phyloP scores from a whole-genome alignment of 306 rosid genomes.

The Argentina anserina region DNA sequence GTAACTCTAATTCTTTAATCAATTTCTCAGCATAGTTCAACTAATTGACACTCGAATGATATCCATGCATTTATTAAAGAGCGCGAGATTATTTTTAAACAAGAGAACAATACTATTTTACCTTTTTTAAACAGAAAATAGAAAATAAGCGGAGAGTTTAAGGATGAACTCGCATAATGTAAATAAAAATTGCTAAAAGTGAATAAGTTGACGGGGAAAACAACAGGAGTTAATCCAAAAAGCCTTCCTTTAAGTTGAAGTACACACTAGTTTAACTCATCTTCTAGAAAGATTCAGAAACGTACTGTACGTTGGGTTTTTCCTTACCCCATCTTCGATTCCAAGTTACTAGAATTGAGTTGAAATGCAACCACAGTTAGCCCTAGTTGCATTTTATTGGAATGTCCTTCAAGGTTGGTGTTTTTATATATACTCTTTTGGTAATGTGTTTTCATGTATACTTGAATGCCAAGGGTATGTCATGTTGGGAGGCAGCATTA shows the following conservation, averaged over 20 bases:
- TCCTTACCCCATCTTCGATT: background rate
- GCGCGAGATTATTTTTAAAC: no score
- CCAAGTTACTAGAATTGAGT: background rate
- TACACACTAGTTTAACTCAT: background rate
- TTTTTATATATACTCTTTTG: no score
- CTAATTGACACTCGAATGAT: no score
- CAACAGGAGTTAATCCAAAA: background rate
- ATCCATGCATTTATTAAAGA: no score
- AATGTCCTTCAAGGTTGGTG: conserved; percentile 6
- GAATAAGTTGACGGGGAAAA: background rate
- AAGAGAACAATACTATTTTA: no score
- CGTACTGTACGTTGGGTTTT: background rate
- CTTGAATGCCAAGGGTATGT: background rate
- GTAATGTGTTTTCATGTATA: no score
- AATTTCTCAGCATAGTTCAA: no score
- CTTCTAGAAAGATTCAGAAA: background rate
- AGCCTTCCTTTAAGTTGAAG: background rate
- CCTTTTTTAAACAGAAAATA: no score
- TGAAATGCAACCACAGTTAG: background rate
- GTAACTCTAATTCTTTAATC: no score
- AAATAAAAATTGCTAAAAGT: background rate
- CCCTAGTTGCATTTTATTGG: background rate
- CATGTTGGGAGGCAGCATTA: background rate
- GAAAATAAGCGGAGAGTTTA: no score
- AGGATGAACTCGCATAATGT: background rate